A percentile compares a stretch with the other conserved stretches of the same genome.
Evolutionary conservation across 345 rosid species (phyloP).

Genomic region (Leavenworthia alabamica): DNA sequence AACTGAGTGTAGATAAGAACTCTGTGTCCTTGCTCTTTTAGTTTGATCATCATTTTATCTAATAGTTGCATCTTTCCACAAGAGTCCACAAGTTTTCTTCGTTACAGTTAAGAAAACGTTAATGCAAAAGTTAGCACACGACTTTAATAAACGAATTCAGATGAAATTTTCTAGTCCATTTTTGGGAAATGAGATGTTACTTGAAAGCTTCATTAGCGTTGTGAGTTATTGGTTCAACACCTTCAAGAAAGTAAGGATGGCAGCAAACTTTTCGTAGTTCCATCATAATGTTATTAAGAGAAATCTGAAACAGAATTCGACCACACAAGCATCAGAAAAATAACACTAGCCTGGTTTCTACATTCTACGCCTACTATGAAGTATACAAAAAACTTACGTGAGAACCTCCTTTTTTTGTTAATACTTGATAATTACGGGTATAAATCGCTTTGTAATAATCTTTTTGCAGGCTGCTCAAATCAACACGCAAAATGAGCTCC

Average conservation of each 20-base stretch:
- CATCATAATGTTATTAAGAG: constrained; percentile 96
- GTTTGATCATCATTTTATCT: constrained; percentile 96
- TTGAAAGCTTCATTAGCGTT: constrained; percentile 65
- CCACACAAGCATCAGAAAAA: constrained; percentile 12
- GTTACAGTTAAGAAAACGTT: constrained; percentile 6
- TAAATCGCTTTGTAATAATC: constrained; percentile 97
- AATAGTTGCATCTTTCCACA: constrained; percentile 89
- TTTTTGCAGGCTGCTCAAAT: constrained; percentile 85
- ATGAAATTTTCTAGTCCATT: neutral
- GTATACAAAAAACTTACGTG: constrained; percentile 45
- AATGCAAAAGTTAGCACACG: constrained; percentile 13
- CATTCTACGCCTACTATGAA: constrained; percentile 18
- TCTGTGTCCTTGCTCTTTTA: constrained; percentile 95
- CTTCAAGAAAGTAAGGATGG: constrained; percentile 95
- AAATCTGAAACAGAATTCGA: constrained; percentile 51
- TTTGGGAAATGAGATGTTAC: constrained; percentile 39
- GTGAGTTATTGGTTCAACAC: constrained; percentile 76
- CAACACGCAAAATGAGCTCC: constrained; percentile 96
- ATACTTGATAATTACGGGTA: constrained; percentile 88
- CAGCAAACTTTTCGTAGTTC: constrained; percentile 98
- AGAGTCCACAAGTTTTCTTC: constrained; percentile 77
- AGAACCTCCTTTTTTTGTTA: constrained; percentile 90
- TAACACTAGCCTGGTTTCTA: neutral
- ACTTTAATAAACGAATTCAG: neutral
- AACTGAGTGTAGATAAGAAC: constrained; percentile 96